These are phyloP conservation scores for Trichoderma hamatum DNA, from an alignment of 2,329 filamentous ascomycete genomes.

Conservation along the genomic window DNA sequence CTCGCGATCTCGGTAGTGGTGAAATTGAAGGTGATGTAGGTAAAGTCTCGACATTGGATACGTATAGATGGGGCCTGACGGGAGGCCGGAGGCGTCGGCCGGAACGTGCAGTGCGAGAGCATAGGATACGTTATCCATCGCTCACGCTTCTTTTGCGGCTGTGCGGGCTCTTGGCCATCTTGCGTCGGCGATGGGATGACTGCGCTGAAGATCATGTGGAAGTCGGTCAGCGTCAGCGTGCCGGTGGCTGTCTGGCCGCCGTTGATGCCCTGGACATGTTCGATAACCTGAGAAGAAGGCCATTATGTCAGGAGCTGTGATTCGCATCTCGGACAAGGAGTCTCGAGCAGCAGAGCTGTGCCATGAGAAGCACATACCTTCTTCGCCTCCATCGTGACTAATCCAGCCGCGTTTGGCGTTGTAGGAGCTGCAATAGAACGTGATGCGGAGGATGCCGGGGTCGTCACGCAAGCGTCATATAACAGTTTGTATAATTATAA, in stretches of 20 bases:
- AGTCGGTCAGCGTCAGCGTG: constrained; percentile 63
- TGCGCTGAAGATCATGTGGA: constrained; percentile 61
- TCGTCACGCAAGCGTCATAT: constrained; percentile 2
- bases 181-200: constrained; percentile 41
- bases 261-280: constrained; percentile 64
- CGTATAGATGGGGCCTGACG: constrained; percentile 80
- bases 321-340: background rate
- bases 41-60: constrained; percentile 90
- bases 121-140: constrained; percentile 96
- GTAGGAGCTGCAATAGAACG: constrained; percentile 4
- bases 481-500: background rate
- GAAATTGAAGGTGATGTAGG: constrained; percentile 90
- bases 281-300: constrained; percentile 46
- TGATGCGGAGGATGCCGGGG: constrained; percentile 4
- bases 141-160: constrained; percentile 56
- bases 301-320: constrained; percentile 15
- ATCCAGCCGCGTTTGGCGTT: background rate
- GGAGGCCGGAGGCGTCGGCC: constrained; percentile 70
- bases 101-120: constrained; percentile 77
- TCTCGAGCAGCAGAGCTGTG: background rate
- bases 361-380: constrained; percentile 40
- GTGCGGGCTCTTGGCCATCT: constrained; percentile 31
- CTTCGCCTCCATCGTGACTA: constrained; percentile 44
- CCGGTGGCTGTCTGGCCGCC: constrained; percentile 60
- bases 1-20: constrained; percentile 71